phyloP scores from a whole-genome alignment of 768 basidiomycete species.

The Trametes gibbosa region DNA sequence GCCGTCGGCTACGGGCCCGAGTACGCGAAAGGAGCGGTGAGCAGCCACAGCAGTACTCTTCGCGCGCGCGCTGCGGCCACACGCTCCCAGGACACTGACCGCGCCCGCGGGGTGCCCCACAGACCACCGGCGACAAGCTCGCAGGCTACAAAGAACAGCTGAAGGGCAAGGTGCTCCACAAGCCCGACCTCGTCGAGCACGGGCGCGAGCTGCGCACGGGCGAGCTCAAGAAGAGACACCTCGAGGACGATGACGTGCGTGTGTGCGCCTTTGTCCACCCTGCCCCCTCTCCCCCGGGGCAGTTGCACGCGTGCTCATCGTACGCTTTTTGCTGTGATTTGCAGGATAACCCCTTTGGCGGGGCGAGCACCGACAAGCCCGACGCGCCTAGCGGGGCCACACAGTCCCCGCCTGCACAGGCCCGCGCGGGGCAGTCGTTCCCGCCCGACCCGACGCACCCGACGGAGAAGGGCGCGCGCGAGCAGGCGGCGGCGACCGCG shows the following conservation, averaged over 20 bases:
- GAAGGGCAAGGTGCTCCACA: slow-evolving; percentile 37
- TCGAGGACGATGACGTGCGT: slow-evolving; percentile 25
- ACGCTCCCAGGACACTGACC: too few relatives aligned
- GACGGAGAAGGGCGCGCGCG: slow-evolving; percentile 13
- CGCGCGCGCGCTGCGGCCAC: too few relatives aligned
- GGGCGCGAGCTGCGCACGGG: slow-evolving; percentile 41
- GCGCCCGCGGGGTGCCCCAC: too few relatives aligned
- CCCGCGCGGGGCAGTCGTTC: not conserved
- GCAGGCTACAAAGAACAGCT: slow-evolving; percentile 38
- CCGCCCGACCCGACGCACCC: slow-evolving; percentile 11
- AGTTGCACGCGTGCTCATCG: too few relatives aligned
- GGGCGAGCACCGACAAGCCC: not conserved
- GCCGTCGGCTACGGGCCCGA: slow-evolving; percentile 40
- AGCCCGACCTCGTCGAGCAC: slow-evolving; percentile 36
- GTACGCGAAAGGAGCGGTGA: slow-evolving; percentile 32
- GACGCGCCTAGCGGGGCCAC: not conserved
- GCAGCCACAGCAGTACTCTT: slow-evolving; percentile 5
- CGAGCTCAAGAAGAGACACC: slow-evolving; percentile 37
- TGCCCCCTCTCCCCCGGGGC: not conserved
- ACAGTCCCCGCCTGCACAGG: not conserved
- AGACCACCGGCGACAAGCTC: slow-evolving; percentile 36
- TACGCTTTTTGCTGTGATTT: not conserved
- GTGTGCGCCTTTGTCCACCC: not conserved
- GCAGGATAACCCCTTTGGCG: not conserved
- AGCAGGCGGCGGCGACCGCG: slow-evolving; percentile 27